Percentiles rank a stretch among this genome's conserved stretches.
Evolutionary conservation across 305 asterid species (phyloP).

Genomic region (Coffea humblotiana): DNA sequence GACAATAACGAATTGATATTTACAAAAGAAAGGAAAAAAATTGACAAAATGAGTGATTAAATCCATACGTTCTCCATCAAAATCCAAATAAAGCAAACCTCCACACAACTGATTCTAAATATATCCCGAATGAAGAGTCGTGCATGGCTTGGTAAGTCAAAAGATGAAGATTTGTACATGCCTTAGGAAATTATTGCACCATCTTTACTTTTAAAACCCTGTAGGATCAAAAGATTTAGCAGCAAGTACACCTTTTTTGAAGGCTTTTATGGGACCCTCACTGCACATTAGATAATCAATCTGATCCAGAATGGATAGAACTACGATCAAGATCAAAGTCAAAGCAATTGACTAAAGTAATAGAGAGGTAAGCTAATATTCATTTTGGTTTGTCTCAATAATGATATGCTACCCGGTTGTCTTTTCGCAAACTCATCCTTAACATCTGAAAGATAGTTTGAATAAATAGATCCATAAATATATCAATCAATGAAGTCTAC

Average conservation of each 20-base stretch:
- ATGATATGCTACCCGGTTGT: no score
- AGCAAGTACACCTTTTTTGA: not conserved
- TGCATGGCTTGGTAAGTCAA: constrained; percentile 6
- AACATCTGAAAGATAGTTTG: no score
- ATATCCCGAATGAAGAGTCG: not conserved
- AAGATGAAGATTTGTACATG: not conserved
- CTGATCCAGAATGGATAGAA: not conserved
- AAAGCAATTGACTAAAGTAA: not conserved
- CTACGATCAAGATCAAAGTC: not conserved
- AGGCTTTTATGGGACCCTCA: not conserved
- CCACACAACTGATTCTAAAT: not conserved
- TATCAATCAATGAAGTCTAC: no score
- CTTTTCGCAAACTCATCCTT: no score
- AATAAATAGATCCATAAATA: no score
- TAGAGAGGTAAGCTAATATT: no score
- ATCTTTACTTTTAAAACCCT: not conserved
- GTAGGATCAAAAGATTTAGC: not conserved
- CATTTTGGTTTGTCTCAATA: no score
- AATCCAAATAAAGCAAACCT: not conserved
- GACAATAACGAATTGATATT: not conserved
- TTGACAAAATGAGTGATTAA: not conserved
- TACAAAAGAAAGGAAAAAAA: not conserved
- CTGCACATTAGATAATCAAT: not conserved
- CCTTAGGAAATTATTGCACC: no score
- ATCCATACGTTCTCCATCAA: not conserved